Evolutionary conservation across 768 basidiomycete genomes (phyloP).

Genomic region (Pleurotus djamor): DNA sequence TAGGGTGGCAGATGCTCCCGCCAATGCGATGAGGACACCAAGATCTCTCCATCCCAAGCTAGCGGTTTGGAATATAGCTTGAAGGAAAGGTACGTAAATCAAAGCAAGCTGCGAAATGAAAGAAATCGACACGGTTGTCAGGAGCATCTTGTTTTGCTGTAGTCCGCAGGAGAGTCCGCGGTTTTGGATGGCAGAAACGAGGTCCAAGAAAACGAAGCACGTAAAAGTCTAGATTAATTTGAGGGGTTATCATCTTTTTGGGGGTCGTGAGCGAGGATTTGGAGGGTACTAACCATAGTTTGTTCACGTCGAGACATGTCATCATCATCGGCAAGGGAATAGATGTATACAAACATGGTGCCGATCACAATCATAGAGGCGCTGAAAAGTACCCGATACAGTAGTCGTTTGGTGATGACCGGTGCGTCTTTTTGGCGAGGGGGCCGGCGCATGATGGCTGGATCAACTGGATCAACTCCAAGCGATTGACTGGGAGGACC

Average conservation of each 20-base stretch:
- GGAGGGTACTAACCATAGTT: slow-evolving; percentile 75
- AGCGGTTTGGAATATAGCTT: slow-evolving; percentile 92
- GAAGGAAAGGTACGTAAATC: slow-evolving; percentile 90
- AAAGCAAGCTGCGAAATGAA: slow-evolving; percentile 81
- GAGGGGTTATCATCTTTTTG: slow-evolving; percentile 4
- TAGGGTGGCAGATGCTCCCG: slow-evolving; percentile 56
- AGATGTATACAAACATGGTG: slow-evolving; percentile 83
- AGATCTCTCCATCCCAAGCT: slow-evolving; percentile 71
- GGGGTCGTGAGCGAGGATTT: not conserved
- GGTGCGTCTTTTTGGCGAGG: slow-evolving; percentile 92
- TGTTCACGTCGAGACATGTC: slow-evolving; percentile 85
- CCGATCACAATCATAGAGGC: slow-evolving; percentile 90
- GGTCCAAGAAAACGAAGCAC: slow-evolving; percentile 95
- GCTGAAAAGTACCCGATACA: slow-evolving; percentile 86
- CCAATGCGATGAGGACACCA: slow-evolving; percentile 65
- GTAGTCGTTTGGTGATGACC: slow-evolving; percentile 73
- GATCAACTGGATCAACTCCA: slow-evolving; percentile 95
- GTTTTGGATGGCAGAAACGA: slow-evolving; percentile 93
- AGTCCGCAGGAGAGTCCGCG: slow-evolving; percentile 87
- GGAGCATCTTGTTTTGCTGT: slow-evolving; percentile 84
- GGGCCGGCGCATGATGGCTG: slow-evolving; percentile 87
- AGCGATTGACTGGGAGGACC: slow-evolving; percentile 94
- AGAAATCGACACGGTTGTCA: slow-evolving; percentile 85
- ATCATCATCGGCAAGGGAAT: slow-evolving; percentile 74
- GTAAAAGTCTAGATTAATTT: slow-evolving; percentile 79